These are phyloP conservation scores for Amaranthus palmeri DNA, from an alignment of 148 eudicot species.

Conservation along the genomic window DNA sequence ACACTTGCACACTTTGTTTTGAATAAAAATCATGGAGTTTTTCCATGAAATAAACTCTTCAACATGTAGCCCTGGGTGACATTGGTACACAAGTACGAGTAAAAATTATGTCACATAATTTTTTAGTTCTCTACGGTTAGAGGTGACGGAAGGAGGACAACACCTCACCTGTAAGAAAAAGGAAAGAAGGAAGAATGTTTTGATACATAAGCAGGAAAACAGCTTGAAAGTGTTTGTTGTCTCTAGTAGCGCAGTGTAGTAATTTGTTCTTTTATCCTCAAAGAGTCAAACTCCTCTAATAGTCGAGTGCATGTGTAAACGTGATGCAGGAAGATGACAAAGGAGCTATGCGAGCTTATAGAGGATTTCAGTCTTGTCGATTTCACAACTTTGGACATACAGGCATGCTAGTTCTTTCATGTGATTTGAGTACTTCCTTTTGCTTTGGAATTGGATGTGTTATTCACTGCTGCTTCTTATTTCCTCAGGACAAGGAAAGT, in stretches of 20 bases:
- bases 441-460: background rate
- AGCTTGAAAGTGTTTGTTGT: background rate
- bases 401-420: constrained; percentile 39
- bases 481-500: constrained; percentile 83
- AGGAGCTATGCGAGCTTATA: constrained; percentile 78
- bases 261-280: background rate
- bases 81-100: no score
- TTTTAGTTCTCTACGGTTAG: no score
- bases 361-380: constrained; percentile 72
- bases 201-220: background rate
- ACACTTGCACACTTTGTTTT: no score
- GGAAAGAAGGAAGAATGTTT: background rate
- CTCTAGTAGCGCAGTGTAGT: background rate
- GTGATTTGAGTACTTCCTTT: background rate
- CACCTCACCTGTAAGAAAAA: no score
- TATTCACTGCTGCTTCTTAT: background rate
- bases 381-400: constrained; percentile 87
- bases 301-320: background rate
- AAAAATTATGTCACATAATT: no score
- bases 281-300: background rate
- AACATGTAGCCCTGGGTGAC: no score
- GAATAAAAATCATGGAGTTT: no score
- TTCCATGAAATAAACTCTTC: no score
- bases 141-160: no score
- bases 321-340: constrained; percentile 71